Evolutionary conservation across 208 protist genomes (phyloP).

Genomic region (Crithidia mellificae): DNA sequence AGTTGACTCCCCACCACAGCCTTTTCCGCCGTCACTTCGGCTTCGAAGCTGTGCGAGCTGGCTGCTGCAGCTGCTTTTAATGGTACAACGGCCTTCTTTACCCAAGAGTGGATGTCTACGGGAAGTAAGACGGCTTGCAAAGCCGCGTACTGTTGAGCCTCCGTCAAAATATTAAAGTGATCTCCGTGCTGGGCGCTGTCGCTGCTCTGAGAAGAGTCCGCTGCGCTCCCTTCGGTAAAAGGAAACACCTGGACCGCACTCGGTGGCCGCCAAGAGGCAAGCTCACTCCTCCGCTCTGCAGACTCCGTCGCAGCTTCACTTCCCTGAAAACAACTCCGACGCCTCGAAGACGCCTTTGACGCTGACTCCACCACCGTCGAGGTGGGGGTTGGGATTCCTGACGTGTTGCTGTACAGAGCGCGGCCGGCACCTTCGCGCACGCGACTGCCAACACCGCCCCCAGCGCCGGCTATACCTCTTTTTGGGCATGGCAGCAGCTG

Average conservation of each 20-base stretch:
- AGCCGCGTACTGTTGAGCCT: too few species aligned
- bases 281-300: too few species aligned
- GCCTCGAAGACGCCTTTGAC: neutral
- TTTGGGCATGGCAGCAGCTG: slow-evolving; percentile 30
- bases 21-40: too few species aligned
- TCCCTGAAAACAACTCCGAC: too few species aligned
- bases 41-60: too few species aligned
- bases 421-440: neutral
- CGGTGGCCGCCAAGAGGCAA: slow-evolving; percentile 8
- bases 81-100: too few species aligned
- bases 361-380: neutral
- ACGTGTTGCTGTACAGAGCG: slow-evolving; percentile 15
- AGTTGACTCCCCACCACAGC: neutral
- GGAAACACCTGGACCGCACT: slow-evolving; percentile 2
- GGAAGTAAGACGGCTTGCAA: too few species aligned
- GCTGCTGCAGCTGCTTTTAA: too few species aligned
- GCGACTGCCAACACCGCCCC: neutral
- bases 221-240: neutral
- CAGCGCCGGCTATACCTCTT: neutral
- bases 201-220: neutral
- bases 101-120: too few species aligned
- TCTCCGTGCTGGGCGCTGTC: neutral
- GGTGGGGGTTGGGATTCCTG: slow-evolving; percentile 9
- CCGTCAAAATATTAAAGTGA: too few species aligned
- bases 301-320: too few species aligned